Conservation (phyloP, 1,284 basidiomycete genomes). For the Macrocystidia cucumis region DNA sequence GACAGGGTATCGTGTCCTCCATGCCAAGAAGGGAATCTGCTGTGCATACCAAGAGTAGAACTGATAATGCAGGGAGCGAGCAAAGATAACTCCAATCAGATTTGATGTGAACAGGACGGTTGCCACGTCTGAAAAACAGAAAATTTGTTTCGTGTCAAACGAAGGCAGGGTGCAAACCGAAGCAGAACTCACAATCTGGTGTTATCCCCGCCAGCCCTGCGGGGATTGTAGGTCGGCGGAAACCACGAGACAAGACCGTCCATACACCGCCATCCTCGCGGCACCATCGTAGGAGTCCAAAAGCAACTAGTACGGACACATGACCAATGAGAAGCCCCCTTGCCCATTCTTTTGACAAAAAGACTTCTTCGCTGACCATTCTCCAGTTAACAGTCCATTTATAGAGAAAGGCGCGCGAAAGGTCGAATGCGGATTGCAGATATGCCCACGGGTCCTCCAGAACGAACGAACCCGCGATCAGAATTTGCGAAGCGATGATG, state of each 20-base stretch:
- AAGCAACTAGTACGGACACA: constrained; percentile 46
- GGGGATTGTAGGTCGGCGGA: constrained; percentile 43
- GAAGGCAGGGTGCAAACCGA: constrained; percentile 2
- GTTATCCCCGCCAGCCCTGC: constrained; percentile 38
- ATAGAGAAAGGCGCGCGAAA: constrained; percentile 86
- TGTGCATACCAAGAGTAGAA: constrained; percentile 99
- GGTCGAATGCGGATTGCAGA: constrained; percentile 75
- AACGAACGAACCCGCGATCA: constrained; percentile 74
- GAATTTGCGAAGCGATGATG: constrained; percentile 48
- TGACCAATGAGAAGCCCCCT: constrained; percentile 63
- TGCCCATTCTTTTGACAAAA: constrained; percentile 64
- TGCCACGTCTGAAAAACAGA: constrained; percentile 54
- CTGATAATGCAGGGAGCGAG: constrained; percentile 97
- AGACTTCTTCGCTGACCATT: constrained; percentile 70
- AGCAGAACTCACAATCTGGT: constrained; percentile 50
- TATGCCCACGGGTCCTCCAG: constrained; percentile 58
- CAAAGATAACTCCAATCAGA: constrained; percentile 86
- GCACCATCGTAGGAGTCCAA: constrained; percentile 74
- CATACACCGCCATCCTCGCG: constrained; percentile 55
- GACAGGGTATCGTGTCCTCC: constrained; percentile 62
- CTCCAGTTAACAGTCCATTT: constrained; percentile 99
- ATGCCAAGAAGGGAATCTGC: constrained; percentile 83
- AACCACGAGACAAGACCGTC: constrained; percentile 45
- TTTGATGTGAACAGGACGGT: constrained; percentile 88
- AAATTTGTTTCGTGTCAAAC: constrained; percentile 8